Evolutionary conservation across 257 asterid species (phyloP).

Genomic region (Fraxinus quadrangulata): DNA sequence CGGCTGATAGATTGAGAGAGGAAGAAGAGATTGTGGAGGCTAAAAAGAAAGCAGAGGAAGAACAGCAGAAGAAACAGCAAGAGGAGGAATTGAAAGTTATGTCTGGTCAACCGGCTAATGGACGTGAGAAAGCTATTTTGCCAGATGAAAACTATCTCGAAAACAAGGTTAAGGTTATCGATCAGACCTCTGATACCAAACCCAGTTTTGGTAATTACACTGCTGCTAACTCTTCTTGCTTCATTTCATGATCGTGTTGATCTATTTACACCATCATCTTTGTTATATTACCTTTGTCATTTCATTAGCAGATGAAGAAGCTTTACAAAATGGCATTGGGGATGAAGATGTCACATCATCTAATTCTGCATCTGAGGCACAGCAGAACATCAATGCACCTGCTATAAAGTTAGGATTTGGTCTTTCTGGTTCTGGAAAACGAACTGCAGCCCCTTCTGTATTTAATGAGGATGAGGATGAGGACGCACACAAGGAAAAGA

Average conservation of each 20-base stretch:
- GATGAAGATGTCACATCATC: conserved; percentile 49
- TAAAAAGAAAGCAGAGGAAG: conserved; percentile 70
- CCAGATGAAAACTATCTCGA: conserved; percentile 48
- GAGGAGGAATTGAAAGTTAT: conserved; percentile 55
- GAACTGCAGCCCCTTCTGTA: conserved; percentile 89
- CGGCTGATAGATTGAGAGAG: conserved; percentile 75
- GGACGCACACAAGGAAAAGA: conserved; percentile 90
- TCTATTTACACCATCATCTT: conserved; percentile 11
- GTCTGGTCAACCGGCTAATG: conserved; percentile 46
- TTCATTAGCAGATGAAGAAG: conserved; percentile 54
- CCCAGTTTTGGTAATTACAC: conserved; percentile 43
- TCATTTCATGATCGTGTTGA: conserved; percentile 10
- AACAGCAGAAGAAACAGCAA: conserved; percentile 58
- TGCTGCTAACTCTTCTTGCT: conserved; percentile 33
- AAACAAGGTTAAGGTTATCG: conserved; percentile 40
- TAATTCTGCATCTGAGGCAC: conserved; percentile 47
- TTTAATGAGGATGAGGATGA: conserved; percentile 92
- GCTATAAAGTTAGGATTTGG: conserved; percentile 89
- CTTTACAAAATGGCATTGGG: conserved; percentile 53
- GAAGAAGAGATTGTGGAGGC: conserved; percentile 86
- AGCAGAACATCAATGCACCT: conserved; percentile 62
- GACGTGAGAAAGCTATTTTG: conserved; percentile 38
- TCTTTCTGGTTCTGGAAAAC: conserved; percentile 80
- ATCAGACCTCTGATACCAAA: conserved; percentile 42
- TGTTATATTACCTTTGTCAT: conserved; percentile 21